Percentiles rank a stretch among this genome's conserved stretches.
phyloP scores from a whole-genome alignment of 805 yeast genomes.

The Sugiyamaella boreocaroliniensis region DNA sequence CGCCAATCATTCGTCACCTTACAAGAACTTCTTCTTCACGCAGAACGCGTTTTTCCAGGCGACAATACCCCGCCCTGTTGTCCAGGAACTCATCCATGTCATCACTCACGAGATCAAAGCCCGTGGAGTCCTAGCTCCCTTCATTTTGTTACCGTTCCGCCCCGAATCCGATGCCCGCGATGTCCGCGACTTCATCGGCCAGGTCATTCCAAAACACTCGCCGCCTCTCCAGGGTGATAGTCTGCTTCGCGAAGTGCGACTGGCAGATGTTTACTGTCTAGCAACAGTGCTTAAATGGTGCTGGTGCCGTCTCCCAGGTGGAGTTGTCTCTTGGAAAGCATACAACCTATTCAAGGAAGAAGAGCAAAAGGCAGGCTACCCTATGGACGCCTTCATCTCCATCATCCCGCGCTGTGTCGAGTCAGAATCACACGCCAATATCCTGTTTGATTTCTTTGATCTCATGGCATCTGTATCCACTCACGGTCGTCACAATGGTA shows the following conservation, averaged over 20 bases:
- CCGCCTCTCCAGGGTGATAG: conserved; percentile 41
- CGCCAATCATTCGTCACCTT: not conserved
- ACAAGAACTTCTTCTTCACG: conserved; percentile 21
- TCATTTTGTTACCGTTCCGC: conserved; percentile 68
- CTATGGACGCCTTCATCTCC: conserved; percentile 66
- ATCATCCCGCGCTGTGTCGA: conserved; percentile 79
- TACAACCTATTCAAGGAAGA: conserved; percentile 68
- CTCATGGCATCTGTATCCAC: conserved; percentile 69
- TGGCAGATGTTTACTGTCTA: conserved; percentile 53
- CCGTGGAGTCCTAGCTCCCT: conserved; percentile 57
- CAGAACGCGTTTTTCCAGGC: conserved; percentile 18
- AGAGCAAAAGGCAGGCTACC: conserved; percentile 51
- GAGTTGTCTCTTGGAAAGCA: conserved; percentile 80
- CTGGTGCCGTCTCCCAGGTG: conserved; percentile 76
- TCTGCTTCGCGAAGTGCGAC: conserved; percentile 39
- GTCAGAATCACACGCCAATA: conserved; percentile 82
- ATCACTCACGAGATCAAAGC: conserved; percentile 68
- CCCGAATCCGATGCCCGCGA: conserved; percentile 51
- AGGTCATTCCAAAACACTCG: conserved; percentile 53
- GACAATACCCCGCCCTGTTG: conserved; percentile 27
- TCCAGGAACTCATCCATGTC: conserved; percentile 59
- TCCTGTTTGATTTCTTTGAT: conserved; percentile 82
- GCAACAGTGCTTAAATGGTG: conserved; percentile 71
- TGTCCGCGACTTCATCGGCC: conserved; percentile 49
- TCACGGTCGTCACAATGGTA: conserved; percentile 67